Conservation (phyloP, 345 rosid genomes). For the Dipteronia sinensis region DNA sequence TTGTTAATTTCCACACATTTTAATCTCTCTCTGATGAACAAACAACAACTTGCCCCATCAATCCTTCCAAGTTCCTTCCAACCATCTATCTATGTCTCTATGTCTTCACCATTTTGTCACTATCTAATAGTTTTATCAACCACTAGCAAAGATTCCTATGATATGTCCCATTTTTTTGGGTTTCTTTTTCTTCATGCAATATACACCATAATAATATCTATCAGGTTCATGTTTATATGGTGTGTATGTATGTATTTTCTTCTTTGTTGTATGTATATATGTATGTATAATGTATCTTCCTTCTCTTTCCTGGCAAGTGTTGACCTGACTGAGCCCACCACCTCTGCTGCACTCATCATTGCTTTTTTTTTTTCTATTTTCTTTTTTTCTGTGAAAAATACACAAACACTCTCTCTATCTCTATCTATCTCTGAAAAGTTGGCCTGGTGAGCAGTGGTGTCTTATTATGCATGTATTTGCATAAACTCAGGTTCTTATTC, state of each 20-base stretch:
- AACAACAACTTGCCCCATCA: constrained; percentile 18
- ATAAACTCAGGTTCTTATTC: constrained; percentile 5
- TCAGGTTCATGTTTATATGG: not conserved
- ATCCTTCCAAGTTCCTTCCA: constrained; percentile 24
- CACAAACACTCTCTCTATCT: not conserved
- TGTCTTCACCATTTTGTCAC: constrained; percentile 32
- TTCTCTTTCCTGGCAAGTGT: not conserved
- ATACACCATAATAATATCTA: not conserved
- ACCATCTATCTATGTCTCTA: not conserved
- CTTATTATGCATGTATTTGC: constrained; percentile 1
- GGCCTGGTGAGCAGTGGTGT: constrained; percentile 5
- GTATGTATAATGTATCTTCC: not conserved
- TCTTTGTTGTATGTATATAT: not conserved
- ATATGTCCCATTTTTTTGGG: constrained; percentile 11
- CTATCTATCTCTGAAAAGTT: not conserved
- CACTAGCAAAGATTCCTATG: constrained; percentile 29
- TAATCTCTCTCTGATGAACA: not conserved
- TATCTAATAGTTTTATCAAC: constrained; percentile 21
- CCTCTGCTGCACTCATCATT: constrained; percentile 30
- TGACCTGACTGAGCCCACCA: constrained; percentile 36
- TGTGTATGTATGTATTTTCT: not conserved
- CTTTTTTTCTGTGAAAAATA: not conserved
- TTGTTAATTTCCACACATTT: constrained; percentile 14
- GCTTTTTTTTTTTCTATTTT: not conserved
- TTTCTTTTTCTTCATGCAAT: not conserved